Evolutionary conservation across 2,329 filamentous ascomycete species (phyloP).

Genomic region (Aureobasidium sp.): DNA sequence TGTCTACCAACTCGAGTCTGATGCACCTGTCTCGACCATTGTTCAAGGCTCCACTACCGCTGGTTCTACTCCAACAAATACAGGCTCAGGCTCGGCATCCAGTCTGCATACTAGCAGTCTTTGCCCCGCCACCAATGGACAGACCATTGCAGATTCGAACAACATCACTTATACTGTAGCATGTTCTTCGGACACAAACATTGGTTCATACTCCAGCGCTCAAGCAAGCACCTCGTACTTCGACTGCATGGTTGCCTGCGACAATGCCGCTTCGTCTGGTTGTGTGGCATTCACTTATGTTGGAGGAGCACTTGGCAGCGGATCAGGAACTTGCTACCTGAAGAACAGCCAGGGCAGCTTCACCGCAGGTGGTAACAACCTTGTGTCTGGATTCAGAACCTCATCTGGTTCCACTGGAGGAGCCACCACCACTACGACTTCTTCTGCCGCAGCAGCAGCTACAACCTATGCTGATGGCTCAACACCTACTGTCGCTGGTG

Average conservation of each 20-base stretch:
- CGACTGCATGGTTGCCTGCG: constrained; percentile 12
- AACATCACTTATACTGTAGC: constrained; percentile 1
- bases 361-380: background rate
- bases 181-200: constrained; percentile 3
- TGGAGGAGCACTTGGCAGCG: constrained; percentile 5
- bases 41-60: constrained; percentile 10
- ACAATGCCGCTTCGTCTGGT: background rate
- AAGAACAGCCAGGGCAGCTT: constrained; percentile 6
- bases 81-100: background rate
- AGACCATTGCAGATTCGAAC: constrained; percentile 11
- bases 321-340: constrained; percentile 3
- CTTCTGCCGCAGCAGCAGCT: constrained; percentile 13
- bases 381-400: background rate
- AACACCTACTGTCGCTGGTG: background rate
- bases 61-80: constrained; percentile 3
- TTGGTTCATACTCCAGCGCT: constrained; percentile 8
- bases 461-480: background rate
- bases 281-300: constrained; percentile 13
- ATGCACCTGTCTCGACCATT: constrained; percentile 12
- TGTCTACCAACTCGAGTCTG: constrained; percentile 17
- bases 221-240: constrained; percentile 10
- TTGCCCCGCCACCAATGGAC: constrained; percentile 13
- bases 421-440: constrained; percentile 3
- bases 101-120: constrained; percentile 14
- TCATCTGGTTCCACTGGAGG: background rate